Evolutionary conservation across 768 basidiomycete species (phyloP).

Genomic region (Hortiboletus flavorubellus): DNA sequence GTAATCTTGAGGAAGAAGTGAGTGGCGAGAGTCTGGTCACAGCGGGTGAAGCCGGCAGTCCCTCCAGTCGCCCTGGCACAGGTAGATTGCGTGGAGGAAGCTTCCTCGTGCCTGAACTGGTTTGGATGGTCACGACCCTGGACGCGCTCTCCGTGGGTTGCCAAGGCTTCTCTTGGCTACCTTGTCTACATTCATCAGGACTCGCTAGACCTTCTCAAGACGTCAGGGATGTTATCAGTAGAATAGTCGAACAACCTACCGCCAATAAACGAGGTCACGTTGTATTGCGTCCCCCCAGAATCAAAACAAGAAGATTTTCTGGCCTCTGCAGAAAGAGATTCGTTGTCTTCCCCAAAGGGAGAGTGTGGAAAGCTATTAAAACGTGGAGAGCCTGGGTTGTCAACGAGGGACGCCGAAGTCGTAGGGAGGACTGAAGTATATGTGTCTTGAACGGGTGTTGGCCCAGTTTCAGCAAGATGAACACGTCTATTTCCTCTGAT

Average conservation of each 20-base stretch:
- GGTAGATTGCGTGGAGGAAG: background rate
- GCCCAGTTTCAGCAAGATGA: slow-evolving; percentile 10
- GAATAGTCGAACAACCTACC: slow-evolving; percentile 29
- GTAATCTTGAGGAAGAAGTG: background rate
- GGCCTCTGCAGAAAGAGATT: slow-evolving; percentile 9
- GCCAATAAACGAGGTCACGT: slow-evolving; percentile 73
- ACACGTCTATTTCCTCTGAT: slow-evolving; percentile 21
- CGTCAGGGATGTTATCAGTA: slow-evolving; percentile 3
- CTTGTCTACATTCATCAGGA: slow-evolving; percentile 19
- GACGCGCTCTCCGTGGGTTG: slow-evolving; percentile 2
- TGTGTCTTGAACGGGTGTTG: slow-evolving; percentile 5
- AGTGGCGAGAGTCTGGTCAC: background rate
- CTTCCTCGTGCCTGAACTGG: background rate
- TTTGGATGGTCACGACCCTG: background rate
- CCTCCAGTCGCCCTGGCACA: background rate
- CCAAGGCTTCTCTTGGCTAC: slow-evolving; percentile 2
- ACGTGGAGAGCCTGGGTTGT: slow-evolving; percentile 17
- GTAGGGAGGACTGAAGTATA: slow-evolving; percentile 22
- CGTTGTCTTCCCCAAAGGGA: slow-evolving; percentile 13
- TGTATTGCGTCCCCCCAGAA: slow-evolving; percentile 56
- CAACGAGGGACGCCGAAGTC: slow-evolving; percentile 23
- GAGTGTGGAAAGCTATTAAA: slow-evolving; percentile 18
- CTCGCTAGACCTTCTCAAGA: slow-evolving; percentile 32
- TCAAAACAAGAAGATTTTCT: slow-evolving; percentile 27
- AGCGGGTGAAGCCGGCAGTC: background rate